These are phyloP conservation scores for Candida krabiensis DNA, from an alignment of 805 yeast species.

Conservation along the genomic window DNA sequence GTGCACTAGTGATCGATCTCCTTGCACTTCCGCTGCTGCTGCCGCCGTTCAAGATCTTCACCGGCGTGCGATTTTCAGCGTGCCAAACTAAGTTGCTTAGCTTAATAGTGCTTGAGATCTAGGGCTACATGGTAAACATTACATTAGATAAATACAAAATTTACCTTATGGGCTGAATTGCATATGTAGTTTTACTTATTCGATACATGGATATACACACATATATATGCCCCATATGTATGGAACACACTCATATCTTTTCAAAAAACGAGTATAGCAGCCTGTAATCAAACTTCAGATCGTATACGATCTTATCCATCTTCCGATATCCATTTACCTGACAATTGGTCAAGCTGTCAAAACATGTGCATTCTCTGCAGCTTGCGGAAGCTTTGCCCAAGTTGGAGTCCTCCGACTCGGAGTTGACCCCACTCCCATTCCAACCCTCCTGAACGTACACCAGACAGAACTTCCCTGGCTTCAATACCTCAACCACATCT, in stretches of 20 bases:
- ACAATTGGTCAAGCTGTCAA: slow-evolving; percentile 33
- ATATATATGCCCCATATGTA: background rate
- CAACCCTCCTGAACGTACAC: slow-evolving; percentile 27
- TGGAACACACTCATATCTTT: slow-evolving; percentile 18
- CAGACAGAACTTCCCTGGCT: slow-evolving; percentile 72
- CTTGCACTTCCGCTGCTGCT: too few species aligned
- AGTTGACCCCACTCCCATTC: background rate
- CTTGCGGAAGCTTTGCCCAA: too few species aligned
- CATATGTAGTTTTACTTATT: background rate
- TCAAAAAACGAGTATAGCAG: slow-evolving; percentile 70
- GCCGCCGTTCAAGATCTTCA: too few species aligned
- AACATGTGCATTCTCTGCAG: slow-evolving; percentile 18
- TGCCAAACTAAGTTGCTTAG: too few species aligned
- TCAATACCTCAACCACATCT: slow-evolving; percentile 62
- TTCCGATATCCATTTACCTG: slow-evolving; percentile 52
- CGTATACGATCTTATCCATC: slow-evolving; percentile 70
- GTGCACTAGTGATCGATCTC: too few species aligned
- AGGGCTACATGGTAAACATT: background rate
- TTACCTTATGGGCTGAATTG: background rate
- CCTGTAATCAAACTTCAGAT: slow-evolving; percentile 66
- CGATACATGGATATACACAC: background rate
- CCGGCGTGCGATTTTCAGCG: too few species aligned
- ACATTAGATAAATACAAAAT: too few species aligned
- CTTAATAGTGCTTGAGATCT: background rate
- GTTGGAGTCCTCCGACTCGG: slow-evolving; percentile 10